These are phyloP conservation scores for Mercurialis annua DNA, from an alignment of 345 rosid genomes.

Conservation along the genomic window DNA sequence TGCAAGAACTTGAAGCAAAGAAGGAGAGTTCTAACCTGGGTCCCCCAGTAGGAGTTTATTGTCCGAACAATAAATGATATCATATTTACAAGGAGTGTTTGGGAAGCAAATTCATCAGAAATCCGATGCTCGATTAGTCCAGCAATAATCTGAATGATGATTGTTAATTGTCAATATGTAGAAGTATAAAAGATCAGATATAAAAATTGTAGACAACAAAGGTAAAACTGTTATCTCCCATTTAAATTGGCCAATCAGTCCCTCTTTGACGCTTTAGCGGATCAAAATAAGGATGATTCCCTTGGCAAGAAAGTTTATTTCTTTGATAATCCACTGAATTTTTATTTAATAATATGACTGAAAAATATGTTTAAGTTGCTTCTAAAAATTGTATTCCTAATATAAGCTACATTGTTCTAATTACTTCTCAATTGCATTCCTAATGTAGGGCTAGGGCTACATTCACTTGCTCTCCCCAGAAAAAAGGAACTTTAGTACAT, in stretches of 20 bases:
- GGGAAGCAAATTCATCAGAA: conserved; percentile 72
- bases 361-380: background rate
- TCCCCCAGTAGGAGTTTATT: conserved; percentile 87
- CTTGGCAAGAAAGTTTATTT: background rate
- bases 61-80: conserved; percentile 79
- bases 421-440: no score
- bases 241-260: background rate
- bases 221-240: background rate
- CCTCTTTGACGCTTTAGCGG: background rate
- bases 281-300: background rate
- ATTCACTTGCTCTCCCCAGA: background rate
- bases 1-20: background rate
- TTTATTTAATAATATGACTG: background rate
- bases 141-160: conserved; percentile 71
- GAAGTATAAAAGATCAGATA: background rate
- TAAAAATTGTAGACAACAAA: background rate
- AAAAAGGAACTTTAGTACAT: background rate
- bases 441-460: no score
- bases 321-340: background rate
- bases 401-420: background rate
- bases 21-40: conserved; percentile 57
- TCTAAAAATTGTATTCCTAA: background rate
- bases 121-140: conserved; percentile 87
- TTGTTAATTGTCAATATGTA: conserved; percentile 17
- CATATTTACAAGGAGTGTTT: conserved; percentile 71